Evolutionary conservation across 2,329 filamentous ascomycete genomes (phyloP).

Genomic region (Coniochaeta sp.): DNA sequence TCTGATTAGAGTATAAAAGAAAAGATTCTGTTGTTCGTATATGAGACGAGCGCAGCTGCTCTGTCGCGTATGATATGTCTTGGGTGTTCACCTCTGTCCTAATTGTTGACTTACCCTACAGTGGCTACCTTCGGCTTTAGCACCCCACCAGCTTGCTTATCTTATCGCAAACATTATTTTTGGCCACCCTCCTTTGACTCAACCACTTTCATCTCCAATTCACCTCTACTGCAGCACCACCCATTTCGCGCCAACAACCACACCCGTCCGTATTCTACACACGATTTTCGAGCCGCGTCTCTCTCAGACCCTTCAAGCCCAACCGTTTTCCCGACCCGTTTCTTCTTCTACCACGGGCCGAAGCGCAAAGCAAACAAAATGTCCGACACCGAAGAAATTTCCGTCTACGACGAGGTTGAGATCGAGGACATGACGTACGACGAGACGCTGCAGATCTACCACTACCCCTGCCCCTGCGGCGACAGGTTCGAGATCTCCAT

Average conservation of each 20-base stretch:
- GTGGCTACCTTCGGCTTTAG: no score
- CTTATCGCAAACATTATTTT: background rate
- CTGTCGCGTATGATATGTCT: no score
- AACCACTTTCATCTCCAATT: background rate
- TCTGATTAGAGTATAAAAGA: background rate
- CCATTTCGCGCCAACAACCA: background rate
- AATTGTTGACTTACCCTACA: no score
- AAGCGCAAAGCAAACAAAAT: conserved; percentile 35
- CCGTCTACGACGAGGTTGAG: conserved; percentile 95
- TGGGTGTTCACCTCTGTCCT: no score
- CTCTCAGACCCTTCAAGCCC: no score
- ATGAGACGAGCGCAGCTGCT: no score
- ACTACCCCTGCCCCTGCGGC: conserved; percentile 95
- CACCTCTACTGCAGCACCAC: no score
- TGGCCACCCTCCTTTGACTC: background rate
- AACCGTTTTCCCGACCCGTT: no score
- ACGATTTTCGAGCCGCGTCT: no score
- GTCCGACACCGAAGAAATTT: conserved; percentile 51
- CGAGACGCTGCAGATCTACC: conserved; percentile 74
- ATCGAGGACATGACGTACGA: conserved; percentile 98
- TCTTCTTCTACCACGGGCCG: background rate
- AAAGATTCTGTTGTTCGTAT: no score
- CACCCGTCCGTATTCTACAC: no score
- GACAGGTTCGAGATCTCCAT: conserved; percentile 91
- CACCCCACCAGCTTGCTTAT: no score